Evolutionary conservation across 768 basidiomycete genomes (phyloP), one percentile per base, ranked within the genome.

Genomic region (Suillus fuscotomentosus): DNA sequence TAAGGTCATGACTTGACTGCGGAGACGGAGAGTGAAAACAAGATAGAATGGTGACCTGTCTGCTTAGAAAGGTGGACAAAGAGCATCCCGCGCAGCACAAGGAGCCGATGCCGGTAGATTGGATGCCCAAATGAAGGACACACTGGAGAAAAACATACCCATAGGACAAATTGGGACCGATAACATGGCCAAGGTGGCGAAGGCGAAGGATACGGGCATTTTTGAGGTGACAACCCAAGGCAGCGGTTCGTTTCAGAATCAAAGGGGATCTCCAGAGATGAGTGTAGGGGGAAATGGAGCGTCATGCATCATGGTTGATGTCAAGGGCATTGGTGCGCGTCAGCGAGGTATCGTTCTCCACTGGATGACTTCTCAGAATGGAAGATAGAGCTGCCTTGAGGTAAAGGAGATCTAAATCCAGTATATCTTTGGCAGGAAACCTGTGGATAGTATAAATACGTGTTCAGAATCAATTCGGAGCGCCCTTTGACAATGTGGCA

Each of bases 361-460:
- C 41, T 42, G 57, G 27, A 27, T 59, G 24, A 53, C 27, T 17
- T 51, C 50, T 10, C 27, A 31, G 27, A 15, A 17, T 53, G 17
- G 17, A 7, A 36, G 22, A 24, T 14, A 36, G 20, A 60, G 60
- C 13, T 36, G 60, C 60, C 54, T 61, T 22, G 17, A 61, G 60
- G 54, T 8, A 22, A 61, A 60, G 14, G 2, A n/a, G 6, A 60
- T 36, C 31, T 60, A 39, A 59, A 59, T 17, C 17, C 24, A 42
- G 39, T 42, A n/a, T n/a, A n/a, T n/a, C n/a, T n/a, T n/a, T n/a
- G n/a, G n/a, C 24, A 27, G 17, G 24, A 59, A 39, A 59, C 41
- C 57, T 42, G 57, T 42, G 27, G 57, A 42, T 31, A 27, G 41
- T 59, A 48, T 59, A 59, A 42, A 59, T 42, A 59, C 39, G 17